Percentiles rank a stretch among this genome's conserved stretches.
Evolutionary conservation across 2,329 filamentous ascomycete genomes (phyloP).

Genomic region (Talaromyces sp.): DNA sequence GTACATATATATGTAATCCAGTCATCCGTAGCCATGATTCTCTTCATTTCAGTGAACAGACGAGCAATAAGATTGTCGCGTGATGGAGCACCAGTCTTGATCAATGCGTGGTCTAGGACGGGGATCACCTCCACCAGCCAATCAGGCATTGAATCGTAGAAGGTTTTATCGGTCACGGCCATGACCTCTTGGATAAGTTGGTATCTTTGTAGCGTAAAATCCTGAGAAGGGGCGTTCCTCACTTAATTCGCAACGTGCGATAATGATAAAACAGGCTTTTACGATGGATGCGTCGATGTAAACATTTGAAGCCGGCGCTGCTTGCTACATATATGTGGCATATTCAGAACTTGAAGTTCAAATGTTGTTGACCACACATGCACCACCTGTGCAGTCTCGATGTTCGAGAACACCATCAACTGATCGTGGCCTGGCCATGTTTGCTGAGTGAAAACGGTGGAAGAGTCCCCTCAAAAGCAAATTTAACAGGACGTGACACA

Average conservation of each 20-base stretch:
- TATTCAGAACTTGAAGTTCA: too few relatives aligned
- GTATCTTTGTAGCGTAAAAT: constrained; percentile 6
- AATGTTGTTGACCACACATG: too few relatives aligned
- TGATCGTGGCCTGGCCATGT: too few relatives aligned
- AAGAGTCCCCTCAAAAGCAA: too few relatives aligned
- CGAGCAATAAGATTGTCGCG: constrained; percentile 52
- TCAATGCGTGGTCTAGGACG: constrained; percentile 73
- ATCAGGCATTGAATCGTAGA: constrained; percentile 12
- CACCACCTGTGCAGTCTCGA: too few relatives aligned
- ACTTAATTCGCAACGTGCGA: constrained; percentile 24
- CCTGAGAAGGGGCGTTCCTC: not conserved
- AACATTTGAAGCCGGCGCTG: constrained; percentile 58
- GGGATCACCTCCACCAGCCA: constrained; percentile 64
- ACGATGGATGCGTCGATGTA: constrained; percentile 61
- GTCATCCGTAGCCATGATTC: constrained; percentile 11
- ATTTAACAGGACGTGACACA: too few relatives aligned
- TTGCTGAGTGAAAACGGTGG: too few relatives aligned
- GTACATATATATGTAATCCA: constrained; percentile 5
- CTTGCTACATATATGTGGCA: too few relatives aligned
- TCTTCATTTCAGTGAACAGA: constrained; percentile 38
- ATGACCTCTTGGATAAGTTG: constrained; percentile 19
- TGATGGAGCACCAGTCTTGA: constrained; percentile 69
- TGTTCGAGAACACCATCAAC: too few relatives aligned
- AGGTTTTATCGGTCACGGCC: not conserved
- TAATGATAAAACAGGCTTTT: constrained; percentile 43